A percentile compares a stretch with the other conserved stretches of the same genome.
Evolutionary conservation across 192 early-diverging fungal species (phyloP).

Genomic region (Coemansia sp.): DNA sequence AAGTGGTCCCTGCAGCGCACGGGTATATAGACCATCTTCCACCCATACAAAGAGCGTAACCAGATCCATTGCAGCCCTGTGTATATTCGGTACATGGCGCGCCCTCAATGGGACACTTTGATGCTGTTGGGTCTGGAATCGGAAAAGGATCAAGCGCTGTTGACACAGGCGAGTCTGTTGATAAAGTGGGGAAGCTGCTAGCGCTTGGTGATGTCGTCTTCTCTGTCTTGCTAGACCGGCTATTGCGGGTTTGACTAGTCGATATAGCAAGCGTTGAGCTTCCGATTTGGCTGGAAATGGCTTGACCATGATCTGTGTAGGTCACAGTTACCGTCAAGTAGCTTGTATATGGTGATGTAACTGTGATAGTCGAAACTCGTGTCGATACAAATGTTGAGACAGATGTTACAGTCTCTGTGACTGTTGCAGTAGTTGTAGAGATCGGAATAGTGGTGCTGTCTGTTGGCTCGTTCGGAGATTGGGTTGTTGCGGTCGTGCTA

Average conservation of each 20-base stretch:
- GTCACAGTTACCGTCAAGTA: conserved; percentile 25
- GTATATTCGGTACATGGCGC: conserved; percentile 32
- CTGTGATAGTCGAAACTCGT: conserved; percentile 8
- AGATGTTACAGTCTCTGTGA: conserved; percentile 29
- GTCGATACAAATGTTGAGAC: conserved; percentile 37
- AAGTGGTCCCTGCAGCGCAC: conserved; percentile 51
- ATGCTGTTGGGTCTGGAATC: conserved; percentile 14
- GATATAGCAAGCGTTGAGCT: neutral
- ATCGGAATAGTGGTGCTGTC: neutral
- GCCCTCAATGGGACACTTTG: conserved; percentile 44
- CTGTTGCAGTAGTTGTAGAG: conserved; percentile 16
- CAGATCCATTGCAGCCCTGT: conserved; percentile 48
- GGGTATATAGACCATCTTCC: conserved; percentile 45
- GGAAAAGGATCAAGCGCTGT: neutral
- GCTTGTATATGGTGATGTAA: conserved; percentile 15
- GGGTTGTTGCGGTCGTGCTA: conserved; percentile 1
- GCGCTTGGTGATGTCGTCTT: neutral
- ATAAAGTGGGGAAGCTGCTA: neutral
- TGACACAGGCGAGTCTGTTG: neutral
- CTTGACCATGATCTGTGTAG: neutral
- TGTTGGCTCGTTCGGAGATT: conserved; percentile 7
- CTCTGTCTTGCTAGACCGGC: neutral
- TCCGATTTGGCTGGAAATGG: neutral
- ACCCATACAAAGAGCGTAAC: conserved; percentile 46
- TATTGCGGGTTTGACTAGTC: neutral